Evolutionary conservation across 23 red algal genomes (phyloP).

Genomic region (Agarophyton chilense): DNA sequence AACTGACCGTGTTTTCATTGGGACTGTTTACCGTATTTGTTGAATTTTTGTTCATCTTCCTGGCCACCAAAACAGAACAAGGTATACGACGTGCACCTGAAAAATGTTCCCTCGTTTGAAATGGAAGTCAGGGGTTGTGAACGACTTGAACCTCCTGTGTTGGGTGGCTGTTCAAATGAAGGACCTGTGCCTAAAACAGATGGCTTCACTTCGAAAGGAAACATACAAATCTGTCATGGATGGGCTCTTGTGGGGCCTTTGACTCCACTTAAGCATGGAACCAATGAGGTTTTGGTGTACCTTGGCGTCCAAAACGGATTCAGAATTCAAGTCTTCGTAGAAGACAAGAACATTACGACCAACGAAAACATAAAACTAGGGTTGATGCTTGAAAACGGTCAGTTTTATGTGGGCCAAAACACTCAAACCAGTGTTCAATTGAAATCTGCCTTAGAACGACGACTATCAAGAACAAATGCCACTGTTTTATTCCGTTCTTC

Average conservation of each 20-base stretch:
- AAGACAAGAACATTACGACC: background rate
- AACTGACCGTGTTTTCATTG: background rate
- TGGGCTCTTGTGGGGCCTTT: no score
- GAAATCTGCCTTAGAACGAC: background rate
- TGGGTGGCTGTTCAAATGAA: background rate
- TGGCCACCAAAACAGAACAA: background rate
- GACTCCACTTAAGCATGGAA: no score
- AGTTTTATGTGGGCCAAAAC: background rate
- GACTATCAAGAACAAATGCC: background rate
- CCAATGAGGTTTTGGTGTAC: no score
- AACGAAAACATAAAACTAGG: background rate
- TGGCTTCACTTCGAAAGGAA: background rate
- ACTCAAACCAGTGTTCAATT: background rate
- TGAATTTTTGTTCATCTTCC: slow-evolving; percentile 21
- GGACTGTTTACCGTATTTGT: background rate
- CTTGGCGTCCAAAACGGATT: background rate
- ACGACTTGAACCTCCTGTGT: background rate
- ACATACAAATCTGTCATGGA: background rate
- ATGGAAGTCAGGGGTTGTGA: slow-evolving; percentile 5
- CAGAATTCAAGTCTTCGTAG: background rate
- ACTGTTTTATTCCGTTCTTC: background rate
- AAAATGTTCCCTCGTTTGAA: background rate
- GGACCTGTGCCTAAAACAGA: background rate
- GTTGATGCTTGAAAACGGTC: background rate
- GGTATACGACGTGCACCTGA: background rate